Percentiles rank a stretch among this genome's conserved stretches.
These are phyloP conservation scores for Stemphylium vesicarium DNA, from an alignment of 2,329 filamentous ascomycete species.

Conservation along the genomic window DNA sequence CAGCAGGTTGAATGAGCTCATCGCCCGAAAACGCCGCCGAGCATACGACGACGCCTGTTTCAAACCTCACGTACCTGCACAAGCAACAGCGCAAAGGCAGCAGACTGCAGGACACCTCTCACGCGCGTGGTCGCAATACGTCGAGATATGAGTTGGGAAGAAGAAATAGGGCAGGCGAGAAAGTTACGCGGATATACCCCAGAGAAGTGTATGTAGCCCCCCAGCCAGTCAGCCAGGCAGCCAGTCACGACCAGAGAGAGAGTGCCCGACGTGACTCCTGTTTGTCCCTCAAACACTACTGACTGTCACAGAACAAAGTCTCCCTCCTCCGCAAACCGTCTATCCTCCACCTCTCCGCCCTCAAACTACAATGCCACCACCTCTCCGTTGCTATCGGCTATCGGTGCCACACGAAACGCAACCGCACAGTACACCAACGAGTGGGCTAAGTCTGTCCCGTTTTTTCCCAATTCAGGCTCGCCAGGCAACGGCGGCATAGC, in stretches of 20 bases:
- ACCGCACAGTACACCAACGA: slow-evolving; percentile 52
- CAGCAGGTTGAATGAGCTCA: slow-evolving; percentile 49
- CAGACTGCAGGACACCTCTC: slow-evolving; percentile 44
- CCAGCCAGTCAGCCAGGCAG: background rate
- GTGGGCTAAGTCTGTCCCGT: slow-evolving; percentile 55
- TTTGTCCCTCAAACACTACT: slow-evolving; percentile 12
- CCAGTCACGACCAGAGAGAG: background rate
- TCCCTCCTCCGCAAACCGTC: slow-evolving; percentile 41
- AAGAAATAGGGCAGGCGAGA: slow-evolving; percentile 47
- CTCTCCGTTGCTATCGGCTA: slow-evolving; percentile 48
- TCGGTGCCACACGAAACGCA: slow-evolving; percentile 46
- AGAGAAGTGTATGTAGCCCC: slow-evolving; percentile 45
- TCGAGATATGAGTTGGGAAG: slow-evolving; percentile 52
- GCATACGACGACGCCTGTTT: slow-evolving; percentile 38
- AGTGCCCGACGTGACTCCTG: background rate
- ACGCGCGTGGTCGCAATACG: slow-evolving; percentile 46
- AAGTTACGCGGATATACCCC: slow-evolving; percentile 50
- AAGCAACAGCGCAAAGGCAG: slow-evolving; percentile 44
- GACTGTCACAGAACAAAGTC: slow-evolving; percentile 45
- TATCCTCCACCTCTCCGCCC: slow-evolving; percentile 45
- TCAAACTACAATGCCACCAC: slow-evolving; percentile 47
- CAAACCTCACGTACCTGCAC: slow-evolving; percentile 45
- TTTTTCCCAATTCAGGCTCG: slow-evolving; percentile 51
- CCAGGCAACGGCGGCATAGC: slow-evolving; percentile 50
- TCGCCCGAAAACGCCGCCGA: slow-evolving; percentile 44